Evolutionary conservation across 495 filamentous ascomycete species (phyloP), one percentile per base, ranked within the genome.

Genomic region (Lasiosphaeria ovina): DNA sequence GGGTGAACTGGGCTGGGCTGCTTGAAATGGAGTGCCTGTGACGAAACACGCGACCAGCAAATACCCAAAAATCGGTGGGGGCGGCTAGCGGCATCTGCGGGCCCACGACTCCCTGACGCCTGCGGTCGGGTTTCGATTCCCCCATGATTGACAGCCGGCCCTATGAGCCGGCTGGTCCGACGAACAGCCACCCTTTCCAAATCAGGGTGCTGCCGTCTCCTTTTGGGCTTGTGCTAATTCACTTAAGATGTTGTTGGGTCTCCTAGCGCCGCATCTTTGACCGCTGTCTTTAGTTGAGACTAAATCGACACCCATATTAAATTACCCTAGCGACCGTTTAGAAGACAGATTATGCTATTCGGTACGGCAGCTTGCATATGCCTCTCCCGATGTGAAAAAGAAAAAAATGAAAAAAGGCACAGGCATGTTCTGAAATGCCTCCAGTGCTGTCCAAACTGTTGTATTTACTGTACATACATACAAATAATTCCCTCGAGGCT

Each of bases 41-140:
- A 66, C 60, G 57, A 66, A 66, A 66, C 63, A 66, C 35, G 57
- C 58, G 47, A 61, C 50, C 58, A 55, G 32, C 53, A 51, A 59
- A 64, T 52, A 59, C 54, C 36, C 44, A 11, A 47, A 47, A 47
- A 47, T 47, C 8, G 12, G 16, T 47, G 38, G 63, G 59, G 35
- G 3, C 40, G 34, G 35, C 44, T 35, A 57, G 60, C 49, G 57
- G 48, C 55, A 56, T 50, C 55, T 56, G 54, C 50, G 40, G 48
- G 14, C 36, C 62, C 33, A 17, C 8, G 47, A 50, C 24, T 6
- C 35, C 12, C 34, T 34, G 31, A 34, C 33, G n/a, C 24, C 35
- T 34, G 24, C n/a, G 49, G 32, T 54, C 35, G 9, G 9, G 24
- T 54, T 42, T 34, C 31, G 32, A n/a, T 54, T 54, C 33, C 52